These are phyloP conservation scores for Boletus vinaceobasis DNA, from an alignment of 768 basidiomycete genomes.

Conservation along the genomic window DNA sequence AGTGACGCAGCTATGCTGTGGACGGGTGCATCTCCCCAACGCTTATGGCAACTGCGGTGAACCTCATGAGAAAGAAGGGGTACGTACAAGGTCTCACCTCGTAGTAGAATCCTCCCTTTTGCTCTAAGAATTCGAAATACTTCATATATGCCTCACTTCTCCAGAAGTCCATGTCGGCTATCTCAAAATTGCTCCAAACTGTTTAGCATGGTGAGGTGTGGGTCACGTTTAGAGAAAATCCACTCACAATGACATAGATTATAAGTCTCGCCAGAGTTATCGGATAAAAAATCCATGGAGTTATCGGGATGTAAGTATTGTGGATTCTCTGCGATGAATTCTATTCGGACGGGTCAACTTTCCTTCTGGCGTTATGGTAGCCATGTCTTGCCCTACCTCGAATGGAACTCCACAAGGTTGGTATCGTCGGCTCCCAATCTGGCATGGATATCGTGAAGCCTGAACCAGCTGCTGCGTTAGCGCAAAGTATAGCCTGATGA, in stretches of 20 bases:
- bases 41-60: constrained; percentile 37
- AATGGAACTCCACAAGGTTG: constrained; percentile 57
- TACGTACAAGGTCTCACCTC: constrained; percentile 44
- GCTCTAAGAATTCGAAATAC: constrained; percentile 81
- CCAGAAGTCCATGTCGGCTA: constrained; percentile 82
- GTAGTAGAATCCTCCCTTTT: constrained; percentile 84
- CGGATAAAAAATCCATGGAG: constrained; percentile 60
- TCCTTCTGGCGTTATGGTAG: constrained; percentile 27
- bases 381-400: constrained; percentile 42
- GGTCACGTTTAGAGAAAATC: background rate
- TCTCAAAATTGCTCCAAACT: constrained; percentile 97
- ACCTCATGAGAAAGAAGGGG: background rate
- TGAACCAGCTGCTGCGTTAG: constrained; percentile 11
- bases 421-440: constrained; percentile 63
- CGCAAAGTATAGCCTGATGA: background rate
- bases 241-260: constrained; percentile 62
- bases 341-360: constrained; percentile 42
- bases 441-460: constrained; percentile 64
- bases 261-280: constrained; percentile 61
- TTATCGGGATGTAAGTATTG: constrained; percentile 56
- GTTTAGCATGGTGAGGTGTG: background rate
- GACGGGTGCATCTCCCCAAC: constrained; percentile 94
- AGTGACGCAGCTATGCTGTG: constrained; percentile 90
- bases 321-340: constrained; percentile 53
- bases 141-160: constrained; percentile 75